Base-by-base conservation (phyloP, 139 green algal genomes). In the Penium margaritaceum region DNA sequence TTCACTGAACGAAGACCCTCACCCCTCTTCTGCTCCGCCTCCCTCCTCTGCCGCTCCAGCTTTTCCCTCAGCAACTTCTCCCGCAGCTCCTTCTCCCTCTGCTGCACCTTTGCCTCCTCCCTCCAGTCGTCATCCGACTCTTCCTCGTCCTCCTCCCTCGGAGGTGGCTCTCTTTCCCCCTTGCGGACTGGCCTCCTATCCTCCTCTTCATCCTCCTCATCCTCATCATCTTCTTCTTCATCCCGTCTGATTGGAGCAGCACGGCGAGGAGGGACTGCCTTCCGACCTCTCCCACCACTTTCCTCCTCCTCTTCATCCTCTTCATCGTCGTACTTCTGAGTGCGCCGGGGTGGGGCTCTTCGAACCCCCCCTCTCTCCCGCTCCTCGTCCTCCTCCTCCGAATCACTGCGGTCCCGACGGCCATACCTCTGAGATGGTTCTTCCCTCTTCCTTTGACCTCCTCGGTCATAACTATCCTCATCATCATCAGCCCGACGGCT, bases 41-140 rank as follows among this genome's bases (percentile, higher is more conserved):
- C 77, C 32, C 68, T 74, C 46, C 70, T 60, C 51, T 76, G 44
- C 63, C 61, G 7, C 37, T 63, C 37, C n/a, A 51, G 29, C 33
- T 66, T 61, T 14, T 77, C 72, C 24, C 76, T 47, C 7, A 68
- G 60, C 33, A 68, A 35, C 32, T 74, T 78, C 35, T 47, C 43
- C 7, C 68, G 36, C 47, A 60, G 36, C 41, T 70, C 62, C 37
- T 65, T 74, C 61, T 63, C 41, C 37, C 60, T 14, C 41, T 61
- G 72, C 65, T 74, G 30, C 33, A n/a, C 32, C 21, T 66, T 30
- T 7, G 27, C 38, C 2, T 76, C 68, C 32, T 46, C 68, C 5
- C 70, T 38, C 17, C 60, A 30, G 36, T 70, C 60, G 5, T 55
- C 53, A 32, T 64, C 68, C 43, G n/a, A 39, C 33, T 67, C 58